Evolutionary conservation across 768 basidiomycete species (phyloP), one percentile per base, ranked within the genome.

Genomic region (Amanita pseudoporphyria): DNA sequence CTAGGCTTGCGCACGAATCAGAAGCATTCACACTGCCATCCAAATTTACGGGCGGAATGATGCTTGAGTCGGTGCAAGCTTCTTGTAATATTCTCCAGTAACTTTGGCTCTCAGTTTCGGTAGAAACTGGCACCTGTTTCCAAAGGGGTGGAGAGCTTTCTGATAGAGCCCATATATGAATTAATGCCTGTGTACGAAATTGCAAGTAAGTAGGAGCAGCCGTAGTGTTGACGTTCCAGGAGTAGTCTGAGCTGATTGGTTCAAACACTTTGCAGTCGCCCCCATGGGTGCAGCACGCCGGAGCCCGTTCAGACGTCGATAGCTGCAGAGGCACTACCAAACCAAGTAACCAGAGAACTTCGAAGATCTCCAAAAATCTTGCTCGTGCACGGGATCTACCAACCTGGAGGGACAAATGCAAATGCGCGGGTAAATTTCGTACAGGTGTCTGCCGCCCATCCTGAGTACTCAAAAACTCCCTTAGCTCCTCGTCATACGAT

Each of bases 61-160:
- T 62, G 7, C 64, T 53, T 16, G 60, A 42, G 49, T 76, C 68
- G 24, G 64, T 58, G 54, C 76, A 78, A 13, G 73, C 76, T 14
- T 67, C 58, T 32, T 74, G 66, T 14, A 87, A 67, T 31, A 76
- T 64, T 3, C 64, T 54, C 88, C 88, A 91, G 60, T 72, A 89
- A 14, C 56, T 56, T 2, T 62, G 51, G 21, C 69, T 78, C 35
- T 76, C 65, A 10, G 60, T 55, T 10, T 57, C 57, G 4, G 71
- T 72, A 10, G 52, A 41, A 13, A 79, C 64, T 0, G 76, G 58
- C 18, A 73, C 63, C 16, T 71, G 61, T 54, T 77, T 78, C 72
- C 79, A 77, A 47, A 84, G 73, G 3, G 74, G 72, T 18, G 77
- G 79, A 6, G 66, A 61, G 1, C 58, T 61, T 47, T 78, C 77